A percentile compares a stretch with the other conserved stretches of the same genome.
These are phyloP conservation scores for Backusella mclennaniae DNA, from an alignment of 192 early-diverging fungal genomes.

Conservation along the genomic window DNA sequence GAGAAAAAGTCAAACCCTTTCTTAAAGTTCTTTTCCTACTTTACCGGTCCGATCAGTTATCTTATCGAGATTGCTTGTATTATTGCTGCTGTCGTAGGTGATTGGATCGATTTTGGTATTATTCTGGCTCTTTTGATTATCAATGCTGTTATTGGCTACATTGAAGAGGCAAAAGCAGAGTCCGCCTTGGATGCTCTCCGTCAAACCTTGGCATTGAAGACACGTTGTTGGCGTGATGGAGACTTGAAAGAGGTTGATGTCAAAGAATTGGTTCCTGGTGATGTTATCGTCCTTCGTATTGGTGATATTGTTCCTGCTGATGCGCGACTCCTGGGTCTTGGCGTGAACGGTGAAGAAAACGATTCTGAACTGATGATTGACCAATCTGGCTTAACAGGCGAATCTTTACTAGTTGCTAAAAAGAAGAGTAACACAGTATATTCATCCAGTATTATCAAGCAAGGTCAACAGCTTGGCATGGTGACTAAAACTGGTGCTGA, in stretches of 20 bases:
- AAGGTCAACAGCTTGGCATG: slow-evolving; percentile 90
- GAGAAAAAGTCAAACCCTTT: slow-evolving; percentile 85
- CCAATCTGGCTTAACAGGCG: slow-evolving; percentile 92
- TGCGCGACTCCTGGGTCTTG: slow-evolving; percentile 75
- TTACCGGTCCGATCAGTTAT: slow-evolving; percentile 87
- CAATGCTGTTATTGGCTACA: slow-evolving; percentile 88
- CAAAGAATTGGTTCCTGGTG: slow-evolving; percentile 79
- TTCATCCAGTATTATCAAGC: slow-evolving; percentile 93
- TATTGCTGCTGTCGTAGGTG: slow-evolving; percentile 63
- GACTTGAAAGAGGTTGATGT: slow-evolving; percentile 70
- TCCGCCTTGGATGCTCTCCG: slow-evolving; percentile 88
- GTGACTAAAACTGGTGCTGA: slow-evolving; percentile 90
- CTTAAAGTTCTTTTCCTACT: slow-evolving; percentile 85
- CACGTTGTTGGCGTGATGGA: slow-evolving; percentile 75
- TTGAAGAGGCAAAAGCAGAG: slow-evolving; percentile 89
- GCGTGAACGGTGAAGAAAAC: slow-evolving; percentile 72
- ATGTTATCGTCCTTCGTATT: slow-evolving; percentile 86
- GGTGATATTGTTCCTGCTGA: slow-evolving; percentile 97
- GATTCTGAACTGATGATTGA: slow-evolving; percentile 85
- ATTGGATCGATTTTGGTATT: slow-evolving; percentile 82
- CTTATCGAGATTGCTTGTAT: slow-evolving; percentile 89
- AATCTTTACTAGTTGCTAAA: slow-evolving; percentile 89
- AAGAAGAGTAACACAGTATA: slow-evolving; percentile 80
- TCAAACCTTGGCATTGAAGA: slow-evolving; percentile 87
- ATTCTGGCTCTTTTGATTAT: slow-evolving; percentile 71